These are phyloP conservation scores for Pseudozyma sp. DNA, from an alignment of 1,284 basidiomycete genomes.

Conservation along the genomic window DNA sequence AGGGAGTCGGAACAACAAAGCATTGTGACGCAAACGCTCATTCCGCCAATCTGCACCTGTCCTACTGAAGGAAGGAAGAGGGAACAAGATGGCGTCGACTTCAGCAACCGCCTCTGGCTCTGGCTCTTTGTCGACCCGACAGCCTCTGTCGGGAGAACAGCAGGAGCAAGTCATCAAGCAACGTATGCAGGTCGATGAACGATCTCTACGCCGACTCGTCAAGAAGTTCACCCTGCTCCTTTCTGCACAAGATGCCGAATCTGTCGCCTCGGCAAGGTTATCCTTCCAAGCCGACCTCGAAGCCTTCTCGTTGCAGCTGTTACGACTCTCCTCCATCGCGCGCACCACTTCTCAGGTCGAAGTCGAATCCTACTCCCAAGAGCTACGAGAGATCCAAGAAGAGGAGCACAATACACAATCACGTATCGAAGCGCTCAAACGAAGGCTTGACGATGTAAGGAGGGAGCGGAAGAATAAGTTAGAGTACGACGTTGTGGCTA, in stretches of 20 bases:
- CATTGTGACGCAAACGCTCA: not conserved
- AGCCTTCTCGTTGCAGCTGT: conserved; percentile 21
- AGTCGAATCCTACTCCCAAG: conserved; percentile 22
- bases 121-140: conserved; percentile 6
- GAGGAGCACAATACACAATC: conserved; percentile 36
- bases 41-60: too few species aligned
- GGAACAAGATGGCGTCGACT: conserved; percentile 19
- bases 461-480: conserved; percentile 58
- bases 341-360: conserved; percentile 27
- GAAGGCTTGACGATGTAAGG: conserved; percentile 40
- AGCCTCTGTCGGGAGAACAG: conserved; percentile 37
- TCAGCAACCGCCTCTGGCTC: conserved; percentile 1
- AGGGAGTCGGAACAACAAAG: not conserved
- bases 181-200: conserved; percentile 45
- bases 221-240: conserved; percentile 40
- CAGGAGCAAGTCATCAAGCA: conserved; percentile 43
- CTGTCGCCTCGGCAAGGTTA: conserved; percentile 17
- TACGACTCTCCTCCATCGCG: conserved; percentile 29
- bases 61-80: too few species aligned
- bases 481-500: conserved; percentile 56
- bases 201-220: conserved; percentile 30
- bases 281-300: conserved; percentile 49
- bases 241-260: conserved; percentile 22
- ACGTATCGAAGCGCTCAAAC: conserved; percentile 47
- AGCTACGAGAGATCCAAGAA: conserved; percentile 26